Percentiles rank a stretch among this genome's conserved stretches.
Evolutionary conservation across 345 rosid species (phyloP).

Genomic region (Kernera saxatilis): DNA sequence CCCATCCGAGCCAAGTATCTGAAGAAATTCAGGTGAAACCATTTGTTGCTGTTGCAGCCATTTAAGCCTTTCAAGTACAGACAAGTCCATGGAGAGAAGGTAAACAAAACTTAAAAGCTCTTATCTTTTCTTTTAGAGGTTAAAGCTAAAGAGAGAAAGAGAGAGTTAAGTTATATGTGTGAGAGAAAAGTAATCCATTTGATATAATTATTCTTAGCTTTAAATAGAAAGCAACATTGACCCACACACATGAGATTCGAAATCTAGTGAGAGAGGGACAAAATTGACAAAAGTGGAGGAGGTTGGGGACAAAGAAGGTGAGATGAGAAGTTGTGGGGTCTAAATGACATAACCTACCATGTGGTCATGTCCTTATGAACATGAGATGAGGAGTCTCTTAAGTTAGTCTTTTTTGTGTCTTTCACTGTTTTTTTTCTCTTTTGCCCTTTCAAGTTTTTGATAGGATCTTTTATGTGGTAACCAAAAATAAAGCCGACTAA

Average conservation of each 20-base stretch:
- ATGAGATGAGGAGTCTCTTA: constrained; percentile 26
- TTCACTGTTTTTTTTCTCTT: constrained; percentile 5
- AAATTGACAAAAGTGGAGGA: constrained; percentile 28
- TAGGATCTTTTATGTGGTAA: constrained; percentile 10
- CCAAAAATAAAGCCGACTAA: background rate
- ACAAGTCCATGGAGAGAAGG: constrained; percentile 35
- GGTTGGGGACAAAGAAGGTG: constrained; percentile 34
- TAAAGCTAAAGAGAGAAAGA: constrained; percentile 19
- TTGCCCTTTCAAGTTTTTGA: constrained; percentile 31
- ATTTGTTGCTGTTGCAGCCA: constrained; percentile 37
- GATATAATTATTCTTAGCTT: constrained; percentile 29
- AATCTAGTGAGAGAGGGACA: constrained; percentile 32
- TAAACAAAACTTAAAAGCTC: constrained; percentile 2
- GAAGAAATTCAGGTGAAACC: constrained; percentile 26
- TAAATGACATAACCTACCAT: constrained; percentile 35
- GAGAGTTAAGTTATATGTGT: constrained; percentile 15
- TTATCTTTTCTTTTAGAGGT: constrained; percentile 15
- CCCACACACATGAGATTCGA: constrained; percentile 36
- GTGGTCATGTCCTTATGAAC: constrained; percentile 33
- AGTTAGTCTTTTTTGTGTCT: constrained; percentile 19
- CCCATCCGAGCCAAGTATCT: constrained; percentile 29
- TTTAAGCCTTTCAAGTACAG: constrained; percentile 34
- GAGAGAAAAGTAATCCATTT: constrained; percentile 15
- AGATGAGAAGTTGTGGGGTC: constrained; percentile 35
- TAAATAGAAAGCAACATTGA: constrained; percentile 37